Evolutionary conservation across 2,329 filamentous ascomycete genomes (phyloP).

Genomic region (Camillea tinctor): DNA sequence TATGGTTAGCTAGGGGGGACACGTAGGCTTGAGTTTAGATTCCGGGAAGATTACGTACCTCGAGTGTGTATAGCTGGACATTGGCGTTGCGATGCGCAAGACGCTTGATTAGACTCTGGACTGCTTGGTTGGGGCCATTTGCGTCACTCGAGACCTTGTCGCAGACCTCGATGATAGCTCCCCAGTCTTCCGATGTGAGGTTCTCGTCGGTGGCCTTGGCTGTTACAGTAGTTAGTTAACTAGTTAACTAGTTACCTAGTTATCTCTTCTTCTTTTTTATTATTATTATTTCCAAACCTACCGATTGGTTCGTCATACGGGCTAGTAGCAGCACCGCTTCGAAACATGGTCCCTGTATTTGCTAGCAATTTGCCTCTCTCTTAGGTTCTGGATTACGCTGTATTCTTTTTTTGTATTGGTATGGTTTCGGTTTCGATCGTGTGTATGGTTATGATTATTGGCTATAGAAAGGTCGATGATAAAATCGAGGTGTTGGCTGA

Average conservation of each 20-base stretch:
- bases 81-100: conserved; percentile 93
- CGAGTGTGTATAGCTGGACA: conserved; percentile 91
- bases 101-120: conserved; percentile 87
- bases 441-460: too few species aligned
- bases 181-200: conserved; percentile 78
- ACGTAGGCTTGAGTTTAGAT: background rate
- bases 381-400: too few species aligned
- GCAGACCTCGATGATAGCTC: conserved; percentile 62
- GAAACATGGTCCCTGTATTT: conserved; percentile 55
- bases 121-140: conserved; percentile 74
- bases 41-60: too few species aligned
- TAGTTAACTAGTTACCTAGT: too few species aligned
- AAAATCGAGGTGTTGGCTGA: too few species aligned
- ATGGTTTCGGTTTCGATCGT: too few species aligned
- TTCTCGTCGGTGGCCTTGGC: conserved; percentile 93
- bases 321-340: conserved; percentile 55
- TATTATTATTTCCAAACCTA: too few species aligned
- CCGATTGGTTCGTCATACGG: conserved; percentile 61
- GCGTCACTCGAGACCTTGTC: conserved; percentile 55
- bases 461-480: too few species aligned
- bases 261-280: too few species aligned
- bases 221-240: conserved; percentile 32
- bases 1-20: conserved; percentile 10
- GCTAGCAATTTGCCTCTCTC: too few species aligned
- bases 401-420: background rate